Conservation (phyloP, 441 rosid genomes). For the Bocquillonia castaneifolia region DNA sequence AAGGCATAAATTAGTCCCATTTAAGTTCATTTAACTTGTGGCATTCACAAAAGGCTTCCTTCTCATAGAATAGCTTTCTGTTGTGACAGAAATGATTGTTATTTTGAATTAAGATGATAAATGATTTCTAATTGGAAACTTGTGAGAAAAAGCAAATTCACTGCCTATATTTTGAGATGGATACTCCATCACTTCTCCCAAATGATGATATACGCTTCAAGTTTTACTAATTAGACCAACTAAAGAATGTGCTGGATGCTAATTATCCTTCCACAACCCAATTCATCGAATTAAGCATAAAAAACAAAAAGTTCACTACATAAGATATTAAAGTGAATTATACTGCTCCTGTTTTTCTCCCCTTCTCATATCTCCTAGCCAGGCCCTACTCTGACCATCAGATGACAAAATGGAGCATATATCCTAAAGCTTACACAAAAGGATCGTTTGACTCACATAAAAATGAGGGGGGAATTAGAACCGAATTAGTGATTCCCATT, state of each 20-base stretch:
- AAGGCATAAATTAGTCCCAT: neutral
- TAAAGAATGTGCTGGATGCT: neutral
- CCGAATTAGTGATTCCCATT: too few species aligned
- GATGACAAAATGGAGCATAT: neutral
- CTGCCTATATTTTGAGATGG: neutral
- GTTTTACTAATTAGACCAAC: neutral
- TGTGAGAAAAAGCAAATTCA: neutral
- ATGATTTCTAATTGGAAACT: neutral
- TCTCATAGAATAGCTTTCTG: neutral
- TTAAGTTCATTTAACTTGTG: neutral
- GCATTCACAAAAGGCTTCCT: neutral
- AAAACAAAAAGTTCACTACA: neutral
- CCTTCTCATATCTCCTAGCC: neutral
- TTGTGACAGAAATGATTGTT: neutral
- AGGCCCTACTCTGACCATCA: neutral
- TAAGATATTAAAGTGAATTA: neutral
- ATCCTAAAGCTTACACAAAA: too few species aligned
- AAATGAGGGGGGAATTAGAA: too few species aligned
- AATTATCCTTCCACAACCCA: neutral
- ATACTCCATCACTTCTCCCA: neutral
- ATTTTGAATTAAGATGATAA: neutral
- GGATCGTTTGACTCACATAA: too few species aligned
- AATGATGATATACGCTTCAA: neutral
- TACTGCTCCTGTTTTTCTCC: neutral
- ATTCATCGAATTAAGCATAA: neutral